phyloP scores from a whole-genome alignment of 176 grass and related monocot genomes.

The Areca catechu region DNA sequence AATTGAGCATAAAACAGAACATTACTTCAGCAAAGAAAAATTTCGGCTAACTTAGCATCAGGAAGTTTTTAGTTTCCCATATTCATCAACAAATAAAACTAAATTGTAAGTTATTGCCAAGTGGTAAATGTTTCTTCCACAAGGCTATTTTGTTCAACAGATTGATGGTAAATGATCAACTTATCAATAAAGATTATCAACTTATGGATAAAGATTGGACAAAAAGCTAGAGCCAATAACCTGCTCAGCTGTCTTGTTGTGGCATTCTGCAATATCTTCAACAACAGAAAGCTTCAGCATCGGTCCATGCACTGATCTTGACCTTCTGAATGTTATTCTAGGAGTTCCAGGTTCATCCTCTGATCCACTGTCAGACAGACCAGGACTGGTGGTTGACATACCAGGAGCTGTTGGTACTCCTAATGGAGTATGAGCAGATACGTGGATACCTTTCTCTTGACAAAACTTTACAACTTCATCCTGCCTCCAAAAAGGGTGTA shows the following conservation, averaged over 20 bases:
- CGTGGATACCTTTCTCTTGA: conserved; percentile 39
- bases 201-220: too few species aligned
- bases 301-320: conserved; percentile 34
- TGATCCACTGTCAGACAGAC: conserved; percentile 42
- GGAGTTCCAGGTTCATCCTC: conserved; percentile 41
- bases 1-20: too few species aligned
- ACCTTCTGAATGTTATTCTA: conserved; percentile 34
- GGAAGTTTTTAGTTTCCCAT: too few species aligned
- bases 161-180: too few species aligned
- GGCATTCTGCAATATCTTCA: conserved; percentile 24
- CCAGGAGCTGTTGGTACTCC: conserved; percentile 29
- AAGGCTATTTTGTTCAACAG: too few species aligned
- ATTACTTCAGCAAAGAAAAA: too few species aligned
- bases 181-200: too few species aligned
- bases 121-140: too few species aligned
- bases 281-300: conserved; percentile 43
- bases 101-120: too few species aligned
- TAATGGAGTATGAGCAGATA: conserved; percentile 38
- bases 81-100: too few species aligned
- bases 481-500: conserved; percentile 44
- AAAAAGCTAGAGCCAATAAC: neutral
- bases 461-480: conserved; percentile 38
- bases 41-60: too few species aligned
- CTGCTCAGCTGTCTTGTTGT: conserved; percentile 42
- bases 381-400: conserved; percentile 10